Base-by-base conservation (phyloP, 495 filamentous ascomycete genomes). In the Podospora sp. region DNA sequence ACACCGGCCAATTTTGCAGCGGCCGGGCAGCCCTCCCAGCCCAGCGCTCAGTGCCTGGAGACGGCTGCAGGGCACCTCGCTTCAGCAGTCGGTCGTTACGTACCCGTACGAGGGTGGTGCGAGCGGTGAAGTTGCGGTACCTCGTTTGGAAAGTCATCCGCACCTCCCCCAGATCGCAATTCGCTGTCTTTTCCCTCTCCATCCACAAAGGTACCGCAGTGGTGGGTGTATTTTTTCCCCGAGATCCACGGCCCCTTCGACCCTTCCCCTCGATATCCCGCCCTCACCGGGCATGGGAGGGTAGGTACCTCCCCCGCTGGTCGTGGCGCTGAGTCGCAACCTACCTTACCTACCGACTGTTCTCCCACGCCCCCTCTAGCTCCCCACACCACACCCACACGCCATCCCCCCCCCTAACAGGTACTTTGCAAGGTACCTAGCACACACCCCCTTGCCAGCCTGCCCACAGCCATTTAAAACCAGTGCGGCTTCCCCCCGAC, bases 391-490 rank as follows among this genome's bases (percentile, higher is more conserved):
- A 65, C 66, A 60, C 63, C 65, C 40, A 51, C 65, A 50, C 58
- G 40, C 66, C 61, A 40, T 33, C 29, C 20, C n/a, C 25, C 40
- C 62, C 40, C 66, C 56, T 26, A 61, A 65, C 72, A 22, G 52
- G 52, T 59, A 59, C 56, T 33, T 59, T 33, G 51, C 69, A 66
- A 71, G 65, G 67, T 71, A 67, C 71, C 69, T 65, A 24, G 50
- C 68, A 50, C 62, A 57, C 46, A 55, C 60, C 71, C 71, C 72
- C 65, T 65, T 68, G 68, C 67, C 66, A 68, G 66, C 58, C 71
- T 57, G 71, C 70, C 66, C 69, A 66, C 63, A 69, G 69, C 73
- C 73, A 74, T 77, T 77, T 77, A 77, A 77, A 77, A 74, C 75
- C 75, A 71, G 71, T 69, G 70, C 71, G 70, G 75, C 72, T 71